A percentile compares a stretch with the other conserved stretches of the same genome.
Evolutionary conservation across 2,329 filamentous ascomycete species (phyloP).

Genomic region (Myriosclerotinia duriaeana): DNA sequence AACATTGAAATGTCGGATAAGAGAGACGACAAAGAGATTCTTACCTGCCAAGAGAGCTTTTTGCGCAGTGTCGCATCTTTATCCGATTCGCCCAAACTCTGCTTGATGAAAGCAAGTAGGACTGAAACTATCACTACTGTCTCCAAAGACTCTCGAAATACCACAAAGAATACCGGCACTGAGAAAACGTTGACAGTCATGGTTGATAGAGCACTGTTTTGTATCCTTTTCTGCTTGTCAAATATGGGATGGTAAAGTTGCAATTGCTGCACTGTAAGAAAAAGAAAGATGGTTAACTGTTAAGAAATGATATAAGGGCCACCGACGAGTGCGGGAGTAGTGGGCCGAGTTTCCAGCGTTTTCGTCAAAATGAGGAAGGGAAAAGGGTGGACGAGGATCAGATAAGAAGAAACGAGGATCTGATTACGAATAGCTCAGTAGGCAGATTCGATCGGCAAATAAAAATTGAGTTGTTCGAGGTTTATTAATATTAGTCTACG

Average conservation of each 20-base stretch:
- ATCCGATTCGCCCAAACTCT: conserved; percentile 66
- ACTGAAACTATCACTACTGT: conserved; percentile 83
- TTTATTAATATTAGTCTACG: too few relatives aligned
- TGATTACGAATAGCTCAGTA: conserved; percentile 21
- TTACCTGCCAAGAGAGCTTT: conserved; percentile 59
- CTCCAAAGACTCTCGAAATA: conserved; percentile 83
- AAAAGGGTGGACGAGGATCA: conserved; percentile 16
- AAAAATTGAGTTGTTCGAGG: background rate
- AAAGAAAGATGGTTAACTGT: background rate
- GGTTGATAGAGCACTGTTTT: background rate
- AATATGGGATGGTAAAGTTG: background rate
- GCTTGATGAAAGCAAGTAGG: conserved; percentile 81
- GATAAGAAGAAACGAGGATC: conserved; percentile 22
- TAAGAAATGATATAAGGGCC: background rate
- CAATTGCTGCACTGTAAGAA: background rate
- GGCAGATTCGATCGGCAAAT: too few relatives aligned
- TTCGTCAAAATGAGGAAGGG: background rate
- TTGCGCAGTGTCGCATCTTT: conserved; percentile 64
- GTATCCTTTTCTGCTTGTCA: background rate
- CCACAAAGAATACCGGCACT: conserved; percentile 84
- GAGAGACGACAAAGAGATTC: background rate
- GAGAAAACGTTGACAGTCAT: conserved; percentile 72
- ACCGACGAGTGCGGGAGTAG: background rate
- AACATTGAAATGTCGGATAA: too few relatives aligned
- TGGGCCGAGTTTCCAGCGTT: background rate